These are phyloP conservation scores for Tarenaya hassleriana DNA, from an alignment of 345 rosid species.

Conservation along the genomic window DNA sequence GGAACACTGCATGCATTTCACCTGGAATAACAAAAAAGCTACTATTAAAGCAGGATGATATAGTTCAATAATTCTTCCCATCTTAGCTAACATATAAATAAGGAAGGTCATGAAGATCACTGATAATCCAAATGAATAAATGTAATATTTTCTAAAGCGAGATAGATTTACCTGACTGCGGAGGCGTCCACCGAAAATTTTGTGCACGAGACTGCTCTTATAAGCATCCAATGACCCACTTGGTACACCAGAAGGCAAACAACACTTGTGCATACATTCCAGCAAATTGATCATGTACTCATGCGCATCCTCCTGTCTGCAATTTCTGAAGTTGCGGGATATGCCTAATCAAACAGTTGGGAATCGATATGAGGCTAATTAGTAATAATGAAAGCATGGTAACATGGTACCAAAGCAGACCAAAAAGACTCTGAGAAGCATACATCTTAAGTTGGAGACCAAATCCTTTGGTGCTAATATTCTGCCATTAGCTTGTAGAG, in stretches of 20 bases:
- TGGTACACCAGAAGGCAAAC: slow-evolving; percentile 89
- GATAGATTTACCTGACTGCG: slow-evolving; percentile 66
- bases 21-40: slow-evolving; percentile 36
- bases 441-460: slow-evolving; percentile 89
- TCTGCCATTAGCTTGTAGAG: slow-evolving; percentile 65
- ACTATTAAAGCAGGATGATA: slow-evolving; percentile 1
- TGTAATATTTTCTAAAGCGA: no score
- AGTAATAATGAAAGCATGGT: not conserved
- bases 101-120: no score
- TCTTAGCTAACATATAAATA: not conserved
- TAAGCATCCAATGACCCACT: slow-evolving; percentile 86
- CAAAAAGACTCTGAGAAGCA: slow-evolving; percentile 32
- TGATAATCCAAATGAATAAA: not conserved
- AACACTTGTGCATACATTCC: slow-evolving; percentile 96
- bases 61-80: not conserved
- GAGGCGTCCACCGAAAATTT: slow-evolving; percentile 90
- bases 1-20: slow-evolving; percentile 72
- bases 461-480: slow-evolving; percentile 75
- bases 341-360: slow-evolving; percentile 58
- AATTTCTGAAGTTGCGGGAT: slow-evolving; percentile 71
- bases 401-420: slow-evolving; percentile 5
- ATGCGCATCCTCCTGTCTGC: slow-evolving; percentile 94
- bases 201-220: slow-evolving; percentile 89
- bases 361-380: slow-evolving; percentile 19
- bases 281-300: slow-evolving; percentile 93